phyloP scores from a whole-genome alignment of 2,329 filamentous ascomycete genomes.

The Ambrosiella beaveri region DNA sequence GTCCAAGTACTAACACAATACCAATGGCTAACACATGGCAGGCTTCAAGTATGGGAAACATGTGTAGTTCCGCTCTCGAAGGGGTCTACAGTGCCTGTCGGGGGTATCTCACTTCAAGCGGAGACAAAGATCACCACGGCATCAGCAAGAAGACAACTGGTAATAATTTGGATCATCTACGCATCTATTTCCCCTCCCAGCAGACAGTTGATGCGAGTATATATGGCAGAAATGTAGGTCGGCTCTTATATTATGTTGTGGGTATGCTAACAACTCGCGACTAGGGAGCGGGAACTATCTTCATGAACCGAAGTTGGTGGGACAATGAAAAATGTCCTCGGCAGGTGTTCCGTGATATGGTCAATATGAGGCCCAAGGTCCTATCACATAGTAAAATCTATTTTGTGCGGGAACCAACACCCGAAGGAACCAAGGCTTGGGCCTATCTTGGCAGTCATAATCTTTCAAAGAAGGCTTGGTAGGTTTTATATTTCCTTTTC shows the following conservation, averaged over 20 bases:
- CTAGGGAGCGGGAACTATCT: conserved; percentile 70
- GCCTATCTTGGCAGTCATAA: conserved; percentile 84
- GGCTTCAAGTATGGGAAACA: conserved; percentile 65
- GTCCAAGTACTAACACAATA: neutral
- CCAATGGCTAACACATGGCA: conserved; percentile 18
- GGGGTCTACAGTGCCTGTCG: conserved; percentile 37
- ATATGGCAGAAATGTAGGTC: conserved; percentile 40
- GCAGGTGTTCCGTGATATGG: conserved; percentile 54
- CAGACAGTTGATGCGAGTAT: conserved; percentile 49
- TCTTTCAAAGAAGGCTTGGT: conserved; percentile 85
- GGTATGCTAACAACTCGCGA: neutral
- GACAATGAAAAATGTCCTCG: conserved; percentile 51
- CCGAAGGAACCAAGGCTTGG: conserved; percentile 36
- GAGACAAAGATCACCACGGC: conserved; percentile 21
- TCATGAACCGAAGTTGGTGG: conserved; percentile 58
- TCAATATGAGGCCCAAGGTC: conserved; percentile 51
- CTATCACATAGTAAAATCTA: conserved; percentile 79
- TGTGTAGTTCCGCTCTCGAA: conserved; percentile 50
- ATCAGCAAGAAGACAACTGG: conserved; percentile 2
- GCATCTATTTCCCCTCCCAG: conserved; percentile 66
- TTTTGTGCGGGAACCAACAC: conserved; percentile 24
- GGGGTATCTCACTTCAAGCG: conserved; percentile 24
- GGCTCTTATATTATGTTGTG: neutral
- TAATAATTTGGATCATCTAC: conserved; percentile 33
- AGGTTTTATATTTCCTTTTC: conserved; percentile 21